phyloP scores from a whole-genome alignment of 768 basidiomycete species.

The Leccinum imitatum region DNA sequence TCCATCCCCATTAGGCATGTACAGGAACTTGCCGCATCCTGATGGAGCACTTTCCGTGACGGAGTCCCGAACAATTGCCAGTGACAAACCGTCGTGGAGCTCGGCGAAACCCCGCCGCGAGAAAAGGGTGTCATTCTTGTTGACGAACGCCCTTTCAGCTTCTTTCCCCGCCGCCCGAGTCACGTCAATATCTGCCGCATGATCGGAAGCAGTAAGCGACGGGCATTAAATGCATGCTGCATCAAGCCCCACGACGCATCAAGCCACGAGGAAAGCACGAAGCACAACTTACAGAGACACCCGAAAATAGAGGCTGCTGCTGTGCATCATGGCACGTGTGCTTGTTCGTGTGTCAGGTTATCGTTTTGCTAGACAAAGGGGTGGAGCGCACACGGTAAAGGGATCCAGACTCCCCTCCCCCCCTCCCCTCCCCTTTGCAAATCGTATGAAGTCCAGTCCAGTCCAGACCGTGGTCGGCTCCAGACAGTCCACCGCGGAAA shows the following conservation, averaged over 20 bases:
- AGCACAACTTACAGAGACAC: neutral
- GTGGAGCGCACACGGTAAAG: neutral
- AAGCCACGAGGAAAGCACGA: neutral
- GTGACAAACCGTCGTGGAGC: no score
- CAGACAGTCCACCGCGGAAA: neutral
- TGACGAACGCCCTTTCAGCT: neutral
- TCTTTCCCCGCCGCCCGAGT: neutral
- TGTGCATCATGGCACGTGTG: neutral
- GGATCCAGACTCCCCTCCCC: neutral
- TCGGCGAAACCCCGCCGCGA: neutral
- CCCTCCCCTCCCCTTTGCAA: neutral
- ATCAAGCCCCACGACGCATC: neutral
- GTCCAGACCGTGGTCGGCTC: neutral
- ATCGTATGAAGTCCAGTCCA: neutral
- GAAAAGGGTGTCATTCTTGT: no score
- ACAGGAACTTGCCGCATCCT: neutral
- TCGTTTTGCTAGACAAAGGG: neutral
- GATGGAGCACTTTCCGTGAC: neutral
- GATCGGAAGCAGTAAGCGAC: neutral
- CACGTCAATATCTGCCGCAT: neutral
- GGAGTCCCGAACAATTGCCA: neutral
- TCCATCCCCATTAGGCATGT: neutral
- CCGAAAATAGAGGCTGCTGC: neutral
- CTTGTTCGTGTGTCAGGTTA: neutral
- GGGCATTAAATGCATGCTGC: neutral